Evolutionary conservation across 1,139 yeast species (phyloP), one percentile per base, ranked within the genome.

Genomic region (Suhomyces bolitotheri): DNA sequence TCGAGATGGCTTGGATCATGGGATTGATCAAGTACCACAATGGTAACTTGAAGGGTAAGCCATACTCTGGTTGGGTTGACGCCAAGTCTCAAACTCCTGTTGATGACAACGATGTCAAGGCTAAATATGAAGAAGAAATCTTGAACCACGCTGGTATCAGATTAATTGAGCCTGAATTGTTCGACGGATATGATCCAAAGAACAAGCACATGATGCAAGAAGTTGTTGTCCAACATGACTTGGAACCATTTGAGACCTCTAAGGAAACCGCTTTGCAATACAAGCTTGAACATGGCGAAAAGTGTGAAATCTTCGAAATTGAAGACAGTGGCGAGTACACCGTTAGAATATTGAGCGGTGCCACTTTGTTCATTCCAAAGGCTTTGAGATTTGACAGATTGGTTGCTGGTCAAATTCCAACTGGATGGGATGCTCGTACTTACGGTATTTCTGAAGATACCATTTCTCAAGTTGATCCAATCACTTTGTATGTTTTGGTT

Each of bases 1-100:
- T 92, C 60, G 98, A 92, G 73, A 90, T 92, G 96, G 97, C 98
- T 35, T 92, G 97, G 97, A 89, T 92, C 52, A 92, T 92, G 97
- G 97, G 97, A 50, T 77, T 85, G 62, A 89, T 92, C 70, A 87
- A 86, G 66, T 92, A 92, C 72, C 89, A 82, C 63, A 88, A 87
- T 50, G 97, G 97, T 68, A 79, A 80, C 62, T 76, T 90, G 62
- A 90, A 90, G 79, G 96, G 96, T 59, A 73, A 74, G 57, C 80
- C 78, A 48, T 89, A 89, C 72, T 75, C 94, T 38, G 97, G 97
- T 51, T 92, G 98, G 98, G 86, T 92, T 51, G 98, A 92, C 60
- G 82, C 96, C 48, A 90, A 92, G 77, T 81, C 96, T 44, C 82
- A 78, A 53, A 80, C 80, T 56, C 97, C 97, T 26, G 95, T 92